These are phyloP conservation scores for Sporothrix luriei DNA, from an alignment of 2,329 filamentous ascomycete species.

Conservation along the genomic window DNA sequence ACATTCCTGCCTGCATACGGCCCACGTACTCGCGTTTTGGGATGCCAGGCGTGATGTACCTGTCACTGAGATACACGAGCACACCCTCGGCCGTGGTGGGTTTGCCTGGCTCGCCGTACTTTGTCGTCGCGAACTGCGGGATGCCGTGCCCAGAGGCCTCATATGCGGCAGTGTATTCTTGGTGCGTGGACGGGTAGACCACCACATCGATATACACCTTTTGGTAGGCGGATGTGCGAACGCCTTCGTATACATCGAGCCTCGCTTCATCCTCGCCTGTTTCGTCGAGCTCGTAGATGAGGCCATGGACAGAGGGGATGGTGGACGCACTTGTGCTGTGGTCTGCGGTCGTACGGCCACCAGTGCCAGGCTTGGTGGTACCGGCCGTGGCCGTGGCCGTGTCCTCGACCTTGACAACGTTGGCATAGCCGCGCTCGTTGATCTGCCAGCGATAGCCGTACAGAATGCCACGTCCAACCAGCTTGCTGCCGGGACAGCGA, in stretches of 20 bases:
- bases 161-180: background rate
- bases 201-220: conserved; percentile 39
- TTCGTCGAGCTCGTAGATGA: conserved; percentile 47
- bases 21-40: conserved; percentile 48
- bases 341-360: background rate
- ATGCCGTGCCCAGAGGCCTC: too few relatives aligned
- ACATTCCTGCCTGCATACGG: conserved; percentile 46
- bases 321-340: too few relatives aligned
- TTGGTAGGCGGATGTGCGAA: conserved; percentile 46
- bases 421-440: conserved; percentile 53
- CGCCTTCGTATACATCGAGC: conserved; percentile 49
- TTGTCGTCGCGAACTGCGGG: too few relatives aligned
- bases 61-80: conserved; percentile 47
- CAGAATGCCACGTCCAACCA: conserved; percentile 47
- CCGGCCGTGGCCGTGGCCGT: background rate
- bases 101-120: background rate
- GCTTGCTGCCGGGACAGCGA: conserved; percentile 48
- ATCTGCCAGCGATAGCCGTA: conserved; percentile 50
- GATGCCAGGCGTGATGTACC: conserved; percentile 42
- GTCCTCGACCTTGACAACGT: conserved; percentile 42
- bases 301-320: conserved; percentile 44
- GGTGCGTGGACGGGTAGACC: conserved; percentile 24
- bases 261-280: conserved; percentile 43
- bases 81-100: conserved; percentile 41
- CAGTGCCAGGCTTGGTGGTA: background rate